phyloP scores from a whole-genome alignment of 306 rosid species.

The Glycine tomentella region DNA sequence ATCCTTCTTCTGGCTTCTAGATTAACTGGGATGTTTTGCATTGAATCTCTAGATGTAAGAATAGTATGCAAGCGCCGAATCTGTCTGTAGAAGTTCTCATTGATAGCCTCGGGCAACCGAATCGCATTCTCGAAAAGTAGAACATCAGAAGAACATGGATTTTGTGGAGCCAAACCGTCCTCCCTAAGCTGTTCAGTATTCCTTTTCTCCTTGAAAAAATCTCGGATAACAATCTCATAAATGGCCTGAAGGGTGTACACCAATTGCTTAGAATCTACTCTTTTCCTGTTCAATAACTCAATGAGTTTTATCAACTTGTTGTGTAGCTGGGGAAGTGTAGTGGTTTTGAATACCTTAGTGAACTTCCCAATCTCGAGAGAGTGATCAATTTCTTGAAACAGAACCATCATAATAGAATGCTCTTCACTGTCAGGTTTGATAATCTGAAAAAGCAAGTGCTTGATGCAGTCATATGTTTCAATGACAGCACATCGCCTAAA shows the following conservation, averaged over 20 bases:
- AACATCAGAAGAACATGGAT: constrained; percentile 54
- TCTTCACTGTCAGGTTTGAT: constrained; percentile 69
- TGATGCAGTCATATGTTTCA: constrained; percentile 82
- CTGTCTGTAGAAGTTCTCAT: constrained; percentile 67
- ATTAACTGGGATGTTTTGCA: constrained; percentile 81
- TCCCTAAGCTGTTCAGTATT: constrained; percentile 61
- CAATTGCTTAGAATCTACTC: constrained; percentile 56
- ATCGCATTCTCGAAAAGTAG: constrained; percentile 76
- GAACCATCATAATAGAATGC: constrained; percentile 72
- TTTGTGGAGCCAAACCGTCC: constrained; percentile 78
- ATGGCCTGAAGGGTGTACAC: constrained; percentile 86
- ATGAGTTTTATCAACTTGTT: constrained; percentile 69
- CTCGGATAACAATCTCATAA: constrained; percentile 76
- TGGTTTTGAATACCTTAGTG: constrained; percentile 71
- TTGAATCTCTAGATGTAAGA: constrained; percentile 85
- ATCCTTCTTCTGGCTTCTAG: constrained; percentile 90
- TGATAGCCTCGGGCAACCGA: constrained; percentile 58
- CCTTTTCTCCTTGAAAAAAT: constrained; percentile 79
- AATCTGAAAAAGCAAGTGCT: constrained; percentile 67
- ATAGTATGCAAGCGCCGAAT: constrained; percentile 84
- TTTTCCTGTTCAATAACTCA: constrained; percentile 63
- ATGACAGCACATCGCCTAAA: constrained; percentile 81
- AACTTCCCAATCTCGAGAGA: constrained; percentile 78
- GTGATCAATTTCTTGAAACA: constrained; percentile 85
- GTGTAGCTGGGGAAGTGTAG: constrained; percentile 79